Percentiles rank a stretch among this genome's conserved stretches.
Evolutionary conservation across 345 rosid species (phyloP).

Genomic region (Garcia nutans): DNA sequence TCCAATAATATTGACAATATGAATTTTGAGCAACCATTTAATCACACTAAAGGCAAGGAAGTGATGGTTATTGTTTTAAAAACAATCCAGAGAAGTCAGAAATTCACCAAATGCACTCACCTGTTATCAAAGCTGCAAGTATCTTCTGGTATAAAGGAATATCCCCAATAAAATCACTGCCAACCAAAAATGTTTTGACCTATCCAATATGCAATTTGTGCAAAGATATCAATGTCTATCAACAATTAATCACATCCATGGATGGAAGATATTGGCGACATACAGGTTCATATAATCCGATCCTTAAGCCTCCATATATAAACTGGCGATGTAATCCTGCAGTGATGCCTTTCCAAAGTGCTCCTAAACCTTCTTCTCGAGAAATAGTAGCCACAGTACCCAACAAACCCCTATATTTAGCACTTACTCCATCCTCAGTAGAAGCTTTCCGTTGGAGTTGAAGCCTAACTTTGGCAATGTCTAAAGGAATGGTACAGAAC

Average conservation of each 20-base stretch:
- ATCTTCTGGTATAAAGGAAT: slow-evolving; percentile 81
- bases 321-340: slow-evolving; percentile 98
- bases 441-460: slow-evolving; percentile 84
- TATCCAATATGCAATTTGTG: slow-evolving; percentile 36
- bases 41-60: slow-evolving; percentile 2
- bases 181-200: slow-evolving; percentile 88
- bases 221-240: slow-evolving; percentile 8
- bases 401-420: slow-evolving; percentile 84
- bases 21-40: not conserved
- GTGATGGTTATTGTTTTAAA: not conserved
- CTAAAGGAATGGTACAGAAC: slow-evolving; percentile 95
- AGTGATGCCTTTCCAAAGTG: slow-evolving; percentile 95
- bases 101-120: slow-evolving; percentile 39
- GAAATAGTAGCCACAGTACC: slow-evolving; percentile 94
- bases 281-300: slow-evolving; percentile 96
- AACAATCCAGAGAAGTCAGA: slow-evolving; percentile 19
- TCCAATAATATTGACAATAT: slow-evolving; percentile 7
- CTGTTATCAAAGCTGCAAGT: slow-evolving; percentile 86
- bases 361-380: slow-evolving; percentile 82
- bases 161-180: slow-evolving; percentile 72
- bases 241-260: slow-evolving; percentile 4
- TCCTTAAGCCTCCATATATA: slow-evolving; percentile 90
- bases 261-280: slow-evolving; percentile 33
- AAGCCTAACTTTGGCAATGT: slow-evolving; percentile 98
- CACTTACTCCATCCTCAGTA: slow-evolving; percentile 55